Evolutionary conservation across 2,329 filamentous ascomycete species (phyloP).

Genomic region (Aspergillus amoenus): DNA sequence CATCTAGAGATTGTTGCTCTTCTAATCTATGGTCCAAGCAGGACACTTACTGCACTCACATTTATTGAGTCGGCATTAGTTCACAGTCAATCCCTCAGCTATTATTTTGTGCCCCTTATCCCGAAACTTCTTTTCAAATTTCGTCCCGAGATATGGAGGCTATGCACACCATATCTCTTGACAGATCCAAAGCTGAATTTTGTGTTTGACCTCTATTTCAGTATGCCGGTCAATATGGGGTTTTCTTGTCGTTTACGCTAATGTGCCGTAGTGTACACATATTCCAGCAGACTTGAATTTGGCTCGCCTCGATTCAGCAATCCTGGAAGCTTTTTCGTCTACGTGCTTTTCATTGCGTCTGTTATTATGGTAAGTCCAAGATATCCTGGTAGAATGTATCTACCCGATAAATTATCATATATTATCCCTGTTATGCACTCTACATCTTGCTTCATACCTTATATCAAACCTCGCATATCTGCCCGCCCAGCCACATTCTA

Average conservation of each 20-base stretch:
- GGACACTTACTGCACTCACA: conserved; percentile 66
- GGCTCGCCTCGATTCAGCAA: conserved; percentile 69
- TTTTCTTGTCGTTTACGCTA: conserved; percentile 27
- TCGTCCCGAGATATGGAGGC: conserved; percentile 61
- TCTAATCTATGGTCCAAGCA: conserved; percentile 35
- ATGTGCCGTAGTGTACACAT: conserved; percentile 64
- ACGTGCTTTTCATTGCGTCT: conserved; percentile 69
- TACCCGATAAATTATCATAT: conserved; percentile 6
- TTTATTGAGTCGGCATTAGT: conserved; percentile 63
- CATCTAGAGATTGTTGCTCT: not conserved
- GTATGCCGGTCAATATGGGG: conserved; percentile 42
- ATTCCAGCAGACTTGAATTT: conserved; percentile 71
- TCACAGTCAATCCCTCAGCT: conserved; percentile 57
- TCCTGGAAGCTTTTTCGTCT: conserved; percentile 78
- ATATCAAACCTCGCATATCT: conserved; percentile 65
- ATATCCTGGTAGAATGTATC: conserved; percentile 20
- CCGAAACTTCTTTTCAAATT: conserved; percentile 54
- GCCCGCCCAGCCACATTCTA: conserved; percentile 70
- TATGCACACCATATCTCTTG: conserved; percentile 59
- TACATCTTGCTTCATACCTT: conserved; percentile 16
- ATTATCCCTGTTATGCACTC: not conserved
- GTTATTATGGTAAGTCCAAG: conserved; percentile 73
- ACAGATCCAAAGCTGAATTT: conserved; percentile 58
- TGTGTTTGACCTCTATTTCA: conserved; percentile 72
- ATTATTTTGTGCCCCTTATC: conserved; percentile 55